phyloP scores from a whole-genome alignment of 1,139 yeast species.

The Debaryomycetaceae sp. region DNA sequence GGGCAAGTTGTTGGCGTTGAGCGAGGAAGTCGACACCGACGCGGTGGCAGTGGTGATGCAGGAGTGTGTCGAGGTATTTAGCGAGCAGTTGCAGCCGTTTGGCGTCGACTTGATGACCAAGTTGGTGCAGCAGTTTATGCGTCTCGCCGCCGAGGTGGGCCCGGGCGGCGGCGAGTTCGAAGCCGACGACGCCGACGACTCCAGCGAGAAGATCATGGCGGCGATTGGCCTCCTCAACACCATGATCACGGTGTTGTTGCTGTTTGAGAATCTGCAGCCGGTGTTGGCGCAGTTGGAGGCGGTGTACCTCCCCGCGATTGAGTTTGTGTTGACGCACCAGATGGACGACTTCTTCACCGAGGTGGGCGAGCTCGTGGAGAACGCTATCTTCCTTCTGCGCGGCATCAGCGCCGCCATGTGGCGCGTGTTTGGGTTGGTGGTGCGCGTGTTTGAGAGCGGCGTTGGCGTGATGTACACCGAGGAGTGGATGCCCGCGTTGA shows the following conservation, averaged over 20 bases:
- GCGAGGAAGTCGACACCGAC: constrained; percentile 84
- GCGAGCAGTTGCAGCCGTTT: constrained; percentile 89
- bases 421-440: constrained; percentile 58
- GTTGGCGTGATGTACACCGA: constrained; percentile 64
- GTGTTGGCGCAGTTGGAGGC: constrained; percentile 66
- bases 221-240: constrained; percentile 86
- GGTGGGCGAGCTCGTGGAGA: constrained; percentile 79
- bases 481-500: constrained; percentile 71
- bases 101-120: constrained; percentile 83
- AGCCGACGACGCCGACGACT: constrained; percentile 42
- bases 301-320: constrained; percentile 69
- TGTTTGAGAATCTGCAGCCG: constrained; percentile 77
- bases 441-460: constrained; percentile 53
- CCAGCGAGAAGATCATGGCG: constrained; percentile 79
- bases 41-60: constrained; percentile 89
- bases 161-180: constrained; percentile 49
- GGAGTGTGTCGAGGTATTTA: constrained; percentile 86
- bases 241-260: constrained; percentile 77
- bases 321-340: constrained; percentile 56
- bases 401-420: constrained; percentile 72
- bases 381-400: constrained; percentile 73
- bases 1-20: constrained; percentile 70
- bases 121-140: constrained; percentile 74
- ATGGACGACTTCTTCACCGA: constrained; percentile 82
- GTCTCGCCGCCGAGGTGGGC: constrained; percentile 64